Percentiles rank a stretch among this genome's conserved stretches.
Conservation (phyloP, 805 yeast genomes). For the Starmerella asiatica region DNA sequence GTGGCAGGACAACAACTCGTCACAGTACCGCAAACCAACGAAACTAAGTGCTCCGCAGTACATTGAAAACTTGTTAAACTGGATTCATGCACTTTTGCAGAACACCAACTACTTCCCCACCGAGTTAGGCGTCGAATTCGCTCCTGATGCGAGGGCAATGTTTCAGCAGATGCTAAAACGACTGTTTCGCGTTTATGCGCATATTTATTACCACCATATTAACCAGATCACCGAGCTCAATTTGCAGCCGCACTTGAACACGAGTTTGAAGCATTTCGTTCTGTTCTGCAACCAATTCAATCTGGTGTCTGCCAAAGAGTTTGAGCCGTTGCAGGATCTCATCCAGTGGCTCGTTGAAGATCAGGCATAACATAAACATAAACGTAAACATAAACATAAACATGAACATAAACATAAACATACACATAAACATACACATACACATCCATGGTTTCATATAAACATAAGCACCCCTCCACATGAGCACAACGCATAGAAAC, state of each 20-base stretch:
- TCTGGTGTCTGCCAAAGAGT: slow-evolving; percentile 64
- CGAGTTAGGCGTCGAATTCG: slow-evolving; percentile 82
- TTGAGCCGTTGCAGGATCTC: slow-evolving; percentile 81
- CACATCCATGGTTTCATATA: not conserved
- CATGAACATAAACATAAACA: not conserved
- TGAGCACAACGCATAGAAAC: not conserved
- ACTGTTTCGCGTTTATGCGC: slow-evolving; percentile 88
- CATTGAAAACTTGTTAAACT: slow-evolving; percentile 81
- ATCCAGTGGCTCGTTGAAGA: slow-evolving; percentile 52
- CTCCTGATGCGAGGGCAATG: slow-evolving; percentile 63
- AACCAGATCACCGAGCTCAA: slow-evolving; percentile 89
- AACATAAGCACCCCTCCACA: not conserved
- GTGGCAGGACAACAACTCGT: slow-evolving; percentile 64
- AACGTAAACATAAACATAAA: not conserved
- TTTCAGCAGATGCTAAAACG: slow-evolving; percentile 82
- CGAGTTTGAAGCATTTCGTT: slow-evolving; percentile 87
- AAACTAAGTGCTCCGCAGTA: slow-evolving; percentile 90
- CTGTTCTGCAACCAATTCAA: slow-evolving; percentile 75
- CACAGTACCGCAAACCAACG: slow-evolving; percentile 53
- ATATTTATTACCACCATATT: slow-evolving; percentile 94
- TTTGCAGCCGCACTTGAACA: slow-evolving; percentile 80
- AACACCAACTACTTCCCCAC: slow-evolving; percentile 84
- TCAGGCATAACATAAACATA: not conserved
- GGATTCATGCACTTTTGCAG: slow-evolving; percentile 90
- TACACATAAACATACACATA: not conserved